Evolutionary conservation across 208 protist species (phyloP), one percentile per base, ranked within the genome.

Genomic region (Trypanosoma lewisi): DNA sequence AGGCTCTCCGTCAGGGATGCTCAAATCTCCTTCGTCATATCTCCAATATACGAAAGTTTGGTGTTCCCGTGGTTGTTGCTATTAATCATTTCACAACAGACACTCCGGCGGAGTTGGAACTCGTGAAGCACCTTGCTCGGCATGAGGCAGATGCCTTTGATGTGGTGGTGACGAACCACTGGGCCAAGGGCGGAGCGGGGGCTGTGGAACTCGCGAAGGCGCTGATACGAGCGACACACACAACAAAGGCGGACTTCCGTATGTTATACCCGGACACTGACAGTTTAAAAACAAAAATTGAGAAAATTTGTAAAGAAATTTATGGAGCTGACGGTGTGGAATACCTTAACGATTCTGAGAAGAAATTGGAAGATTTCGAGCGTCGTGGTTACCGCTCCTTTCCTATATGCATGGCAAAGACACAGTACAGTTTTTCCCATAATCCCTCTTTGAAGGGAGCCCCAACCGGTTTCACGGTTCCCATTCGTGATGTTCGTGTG

Each of bases 341-440:
- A 49, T 98, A 93, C 73, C 70, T 82, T n/a, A 78, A 87, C 72
- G 72, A 78, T 63, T 96, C 95, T 11, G 85, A 94, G 48, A 75
- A 85, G 45, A 88, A 98, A 67, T 82, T 99, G 44, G 80, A 80
- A 9, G 70, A 83, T 19, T 98, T 94, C 65, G 80, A 94, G 60
- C 61, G 23, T 51, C 67, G 70, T 25, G 87, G 89, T 41, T 97
- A 91, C 71, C 95, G 89, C 12, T 49, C 65, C 54, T 94, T 93
- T 55, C 88, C 91, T 19, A 91, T 99, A 39, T 99, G 98, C 75
- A 98, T 99, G 91, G 96, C 97, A 23, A 99, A 99, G 84, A 99
- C 98, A 27, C 97, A 99, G 72, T 94, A 98, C 66, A 97, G 90
- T 28, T 91, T 99, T 42, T 97, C 90, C 17, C 80, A 94, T 75